A percentile compares a stretch with the other conserved stretches of the same genome.
Conservation (phyloP, 345 rosid genomes). For the Laguncularia racemosa region DNA sequence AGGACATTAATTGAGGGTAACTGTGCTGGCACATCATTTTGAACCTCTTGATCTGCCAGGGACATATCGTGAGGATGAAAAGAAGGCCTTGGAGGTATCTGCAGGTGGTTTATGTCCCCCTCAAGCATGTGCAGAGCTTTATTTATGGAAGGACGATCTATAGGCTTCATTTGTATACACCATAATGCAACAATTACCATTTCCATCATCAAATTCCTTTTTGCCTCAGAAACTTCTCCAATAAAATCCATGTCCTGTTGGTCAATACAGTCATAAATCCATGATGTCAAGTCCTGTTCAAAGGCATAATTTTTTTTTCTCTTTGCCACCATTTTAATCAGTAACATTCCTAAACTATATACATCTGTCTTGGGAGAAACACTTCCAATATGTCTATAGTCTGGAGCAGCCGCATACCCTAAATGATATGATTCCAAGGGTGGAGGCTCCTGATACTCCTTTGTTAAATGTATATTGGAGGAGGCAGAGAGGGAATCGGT, state of each 20-base stretch:
- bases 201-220: neutral
- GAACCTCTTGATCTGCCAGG: too few relatives aligned
- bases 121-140: slow-evolving; percentile 8
- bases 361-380: slow-evolving; percentile 9
- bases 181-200: slow-evolving; percentile 7
- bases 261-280: neutral
- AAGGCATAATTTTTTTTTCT: slow-evolving; percentile 1
- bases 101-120: neutral
- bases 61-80: neutral
- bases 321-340: neutral
- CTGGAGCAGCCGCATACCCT: slow-evolving; percentile 7
- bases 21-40: too few relatives aligned
- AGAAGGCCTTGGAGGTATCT: slow-evolving; percentile 9
- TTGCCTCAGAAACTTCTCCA: neutral
- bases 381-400: slow-evolving; percentile 10
- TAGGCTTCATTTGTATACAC: slow-evolving; percentile 10
- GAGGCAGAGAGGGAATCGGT: too few relatives aligned
- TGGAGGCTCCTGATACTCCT: too few relatives aligned
- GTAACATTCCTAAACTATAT: slow-evolving; percentile 11
- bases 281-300: neutral
- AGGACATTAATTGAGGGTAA: too few relatives aligned
- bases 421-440: too few relatives aligned
- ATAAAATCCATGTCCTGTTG: too few relatives aligned
- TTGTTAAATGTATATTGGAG: too few relatives aligned
- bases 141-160: slow-evolving; percentile 9